Conservation (phyloP, 73 alveolate species). For the Stentor roeselii region DNA sequence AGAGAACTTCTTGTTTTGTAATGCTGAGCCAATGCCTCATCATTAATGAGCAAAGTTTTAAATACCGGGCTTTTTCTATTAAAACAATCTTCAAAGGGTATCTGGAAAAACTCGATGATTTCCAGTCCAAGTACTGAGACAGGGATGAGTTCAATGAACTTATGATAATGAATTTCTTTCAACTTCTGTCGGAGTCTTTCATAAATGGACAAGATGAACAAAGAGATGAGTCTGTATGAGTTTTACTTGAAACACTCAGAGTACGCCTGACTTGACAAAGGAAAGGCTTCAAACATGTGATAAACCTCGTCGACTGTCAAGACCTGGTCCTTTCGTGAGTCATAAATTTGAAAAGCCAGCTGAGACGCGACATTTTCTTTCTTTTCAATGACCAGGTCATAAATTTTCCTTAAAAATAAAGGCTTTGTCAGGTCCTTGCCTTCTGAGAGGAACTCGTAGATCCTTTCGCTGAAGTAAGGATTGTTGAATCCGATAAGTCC, state of each 20-base stretch:
- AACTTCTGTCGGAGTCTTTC: background rate
- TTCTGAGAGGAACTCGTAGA: background rate
- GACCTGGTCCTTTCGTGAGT: background rate
- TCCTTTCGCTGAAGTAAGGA: background rate
- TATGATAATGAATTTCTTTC: background rate
- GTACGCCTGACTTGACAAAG: background rate
- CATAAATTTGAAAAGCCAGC: slow-evolving; percentile 3
- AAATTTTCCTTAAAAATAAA: background rate
- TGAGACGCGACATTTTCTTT: background rate
- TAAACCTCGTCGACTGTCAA: slow-evolving; percentile 17
- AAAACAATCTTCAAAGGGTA: background rate
- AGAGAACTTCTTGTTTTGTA: background rate
- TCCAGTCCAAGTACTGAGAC: background rate
- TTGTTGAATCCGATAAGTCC: background rate
- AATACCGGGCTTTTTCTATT: background rate
- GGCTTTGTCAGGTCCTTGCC: background rate
- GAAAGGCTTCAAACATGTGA: background rate
- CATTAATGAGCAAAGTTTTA: background rate
- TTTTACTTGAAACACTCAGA: background rate
- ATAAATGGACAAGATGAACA: background rate
- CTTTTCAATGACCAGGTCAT: background rate
- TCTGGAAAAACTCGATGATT: background rate
- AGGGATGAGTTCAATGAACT: background rate
- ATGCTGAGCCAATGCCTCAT: background rate
- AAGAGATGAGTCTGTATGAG: background rate